A percentile compares a stretch with the other conserved stretches of the same genome.
phyloP scores from a whole-genome alignment of 306 rosid genomes.

The Benincasa hispida region DNA sequence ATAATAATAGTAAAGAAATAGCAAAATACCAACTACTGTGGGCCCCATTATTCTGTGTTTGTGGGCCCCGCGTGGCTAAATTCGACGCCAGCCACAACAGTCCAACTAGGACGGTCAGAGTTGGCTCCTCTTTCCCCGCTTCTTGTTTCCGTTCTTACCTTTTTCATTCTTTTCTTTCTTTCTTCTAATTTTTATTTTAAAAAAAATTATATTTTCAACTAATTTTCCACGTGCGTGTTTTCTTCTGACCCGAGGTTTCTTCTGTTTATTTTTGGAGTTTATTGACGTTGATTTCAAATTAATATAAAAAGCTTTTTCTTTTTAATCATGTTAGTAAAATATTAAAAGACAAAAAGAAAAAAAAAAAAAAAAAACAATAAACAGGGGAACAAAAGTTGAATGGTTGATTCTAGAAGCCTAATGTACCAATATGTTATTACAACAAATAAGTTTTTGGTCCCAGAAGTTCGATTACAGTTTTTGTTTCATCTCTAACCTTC shows the following conservation, averaged over 20 bases:
- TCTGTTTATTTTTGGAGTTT: background rate
- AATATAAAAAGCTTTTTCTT: background rate
- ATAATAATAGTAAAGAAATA: background rate
- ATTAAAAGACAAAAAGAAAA: too few species aligned
- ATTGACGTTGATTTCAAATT: background rate
- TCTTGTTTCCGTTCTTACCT: background rate
- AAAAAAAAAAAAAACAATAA: too few species aligned
- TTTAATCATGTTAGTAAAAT: too few species aligned
- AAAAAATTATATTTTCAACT: background rate
- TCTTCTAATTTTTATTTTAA: background rate
- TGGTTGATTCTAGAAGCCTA: too few species aligned
- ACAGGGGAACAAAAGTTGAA: too few species aligned
- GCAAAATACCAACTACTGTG: background rate
- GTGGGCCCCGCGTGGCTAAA: background rate
- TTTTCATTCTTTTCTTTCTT: background rate
- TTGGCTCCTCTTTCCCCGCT: background rate
- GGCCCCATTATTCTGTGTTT: background rate
- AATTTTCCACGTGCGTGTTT: background rate
- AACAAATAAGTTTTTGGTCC: too few species aligned
- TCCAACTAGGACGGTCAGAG: slow-evolving; percentile 1
- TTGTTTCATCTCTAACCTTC: too few species aligned
- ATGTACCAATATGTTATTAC: too few species aligned
- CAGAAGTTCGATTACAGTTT: too few species aligned
- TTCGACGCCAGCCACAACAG: background rate
- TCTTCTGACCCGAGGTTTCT: background rate